phyloP scores from a whole-genome alignment of 768 basidiomycete genomes.

The Amanita polypyramis region DNA sequence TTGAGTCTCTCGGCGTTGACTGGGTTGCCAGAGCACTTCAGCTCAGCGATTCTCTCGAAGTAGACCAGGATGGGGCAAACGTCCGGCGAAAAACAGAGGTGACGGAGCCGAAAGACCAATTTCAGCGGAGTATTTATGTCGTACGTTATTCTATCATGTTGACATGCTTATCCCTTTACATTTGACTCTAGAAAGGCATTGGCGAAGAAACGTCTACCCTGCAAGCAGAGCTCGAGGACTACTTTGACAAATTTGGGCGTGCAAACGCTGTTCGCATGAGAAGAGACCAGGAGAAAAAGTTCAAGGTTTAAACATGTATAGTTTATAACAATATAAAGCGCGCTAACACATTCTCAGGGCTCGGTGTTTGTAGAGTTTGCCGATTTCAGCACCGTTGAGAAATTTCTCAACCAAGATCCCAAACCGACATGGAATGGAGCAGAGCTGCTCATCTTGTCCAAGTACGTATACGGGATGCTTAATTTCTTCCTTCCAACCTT shows the following conservation, averaged over 20 bases:
- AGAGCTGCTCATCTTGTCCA: conserved; percentile 79
- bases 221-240: conserved; percentile 68
- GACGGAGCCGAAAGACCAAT: conserved; percentile 66
- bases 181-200: conserved; percentile 75
- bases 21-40: conserved; percentile 69
- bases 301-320: conserved; percentile 52
- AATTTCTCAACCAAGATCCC: conserved; percentile 72
- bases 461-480: conserved; percentile 35
- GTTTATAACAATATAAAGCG: background rate
- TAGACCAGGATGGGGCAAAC: conserved; percentile 63
- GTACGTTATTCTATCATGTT: conserved; percentile 31
- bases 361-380: conserved; percentile 92
- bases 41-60: conserved; percentile 46
- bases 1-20: conserved; percentile 42
- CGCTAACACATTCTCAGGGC: conserved; percentile 33
- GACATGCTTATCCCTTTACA: background rate
- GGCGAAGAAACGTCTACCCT: conserved; percentile 51
- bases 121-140: conserved; percentile 81
- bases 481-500: background rate
- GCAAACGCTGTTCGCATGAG: conserved; percentile 85
- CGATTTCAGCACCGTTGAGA: conserved; percentile 54
- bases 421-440: conserved; percentile 73
- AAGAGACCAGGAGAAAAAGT: conserved; percentile 70
- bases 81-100: conserved; percentile 70
- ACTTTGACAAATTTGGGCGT: conserved; percentile 68